A percentile compares a stretch with the other conserved stretches of the same genome.
These are phyloP conservation scores for Triticum urartu DNA, from an alignment of 176 grass and related monocot species.

Conservation along the genomic window DNA sequence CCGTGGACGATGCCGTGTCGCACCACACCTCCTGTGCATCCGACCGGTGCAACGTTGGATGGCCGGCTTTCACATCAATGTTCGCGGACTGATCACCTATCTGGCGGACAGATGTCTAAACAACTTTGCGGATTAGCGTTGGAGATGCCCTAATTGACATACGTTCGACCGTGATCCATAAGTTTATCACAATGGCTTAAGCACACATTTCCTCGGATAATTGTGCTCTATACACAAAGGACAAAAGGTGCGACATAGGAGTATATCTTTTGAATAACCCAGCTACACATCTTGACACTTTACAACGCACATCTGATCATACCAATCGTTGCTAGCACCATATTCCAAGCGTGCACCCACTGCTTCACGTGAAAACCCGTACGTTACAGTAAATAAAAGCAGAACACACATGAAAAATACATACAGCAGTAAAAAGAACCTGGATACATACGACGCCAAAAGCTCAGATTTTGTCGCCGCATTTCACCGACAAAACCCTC, in stretches of 20 bases:
- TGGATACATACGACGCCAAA: background rate
- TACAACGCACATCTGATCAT: background rate
- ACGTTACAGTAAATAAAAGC: background rate
- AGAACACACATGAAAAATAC: background rate
- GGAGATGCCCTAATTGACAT: too few relatives aligned
- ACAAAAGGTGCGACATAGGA: background rate
- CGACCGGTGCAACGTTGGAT: too few relatives aligned
- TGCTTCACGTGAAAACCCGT: background rate
- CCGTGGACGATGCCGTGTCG: too few relatives aligned
- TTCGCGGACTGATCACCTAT: too few relatives aligned
- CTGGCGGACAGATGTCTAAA: too few relatives aligned
- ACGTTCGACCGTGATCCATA: too few relatives aligned
- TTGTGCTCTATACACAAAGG: background rate
- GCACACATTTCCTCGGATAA: background rate
- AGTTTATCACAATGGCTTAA: too few relatives aligned
- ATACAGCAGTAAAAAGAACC: background rate
- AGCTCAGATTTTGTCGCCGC: constrained; percentile 26
- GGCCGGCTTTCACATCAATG: too few relatives aligned
- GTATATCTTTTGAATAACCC: background rate
- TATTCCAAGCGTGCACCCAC: background rate
- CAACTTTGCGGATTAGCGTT: too few relatives aligned
- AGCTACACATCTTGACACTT: background rate
- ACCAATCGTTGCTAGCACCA: background rate
- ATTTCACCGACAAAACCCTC: constrained; percentile 1
- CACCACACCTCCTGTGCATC: too few relatives aligned